A percentile compares a stretch with the other conserved stretches of the same genome.
phyloP scores from a whole-genome alignment of 495 filamentous ascomycete genomes.

The Talaromyces trachyspermus region DNA sequence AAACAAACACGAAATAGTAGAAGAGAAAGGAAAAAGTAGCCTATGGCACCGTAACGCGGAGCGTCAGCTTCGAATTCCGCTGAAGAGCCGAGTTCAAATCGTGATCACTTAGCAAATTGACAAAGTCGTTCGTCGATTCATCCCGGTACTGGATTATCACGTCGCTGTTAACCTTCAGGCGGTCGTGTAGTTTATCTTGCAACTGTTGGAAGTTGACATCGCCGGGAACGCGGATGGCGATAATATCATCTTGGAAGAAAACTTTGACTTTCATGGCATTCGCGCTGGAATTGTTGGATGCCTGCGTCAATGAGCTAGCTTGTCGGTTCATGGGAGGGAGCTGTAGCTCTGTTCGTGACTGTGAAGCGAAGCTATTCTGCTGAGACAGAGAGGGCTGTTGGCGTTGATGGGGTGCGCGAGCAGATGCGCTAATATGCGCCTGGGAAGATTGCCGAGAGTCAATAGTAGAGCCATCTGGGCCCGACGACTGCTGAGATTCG shows the following conservation, averaged over 20 bases:
- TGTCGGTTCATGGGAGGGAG: slow-evolving; percentile 55
- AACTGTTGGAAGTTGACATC: slow-evolving; percentile 73
- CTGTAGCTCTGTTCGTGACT: slow-evolving; percentile 32
- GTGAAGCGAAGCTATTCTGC: slow-evolving; percentile 33
- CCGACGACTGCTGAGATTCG: slow-evolving; percentile 65
- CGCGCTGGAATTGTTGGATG: slow-evolving; percentile 45
- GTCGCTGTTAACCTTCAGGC: slow-evolving; percentile 66
- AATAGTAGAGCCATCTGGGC: slow-evolving; percentile 39
- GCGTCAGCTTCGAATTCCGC: slow-evolving; percentile 77
- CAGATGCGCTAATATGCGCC: slow-evolving; percentile 55
- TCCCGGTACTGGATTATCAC: slow-evolving; percentile 80
- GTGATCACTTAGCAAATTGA: slow-evolving; percentile 65
- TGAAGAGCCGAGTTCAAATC: slow-evolving; percentile 75
- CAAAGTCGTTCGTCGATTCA: slow-evolving; percentile 66
- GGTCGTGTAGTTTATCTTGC: slow-evolving; percentile 71
- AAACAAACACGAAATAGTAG: slow-evolving; percentile 11
- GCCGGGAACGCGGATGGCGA: slow-evolving; percentile 79
- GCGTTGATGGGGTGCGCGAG: slow-evolving; percentile 54
- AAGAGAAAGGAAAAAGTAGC: slow-evolving; percentile 15
- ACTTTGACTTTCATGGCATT: slow-evolving; percentile 84
- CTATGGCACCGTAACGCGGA: slow-evolving; percentile 61
- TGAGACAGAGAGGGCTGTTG: slow-evolving; percentile 39
- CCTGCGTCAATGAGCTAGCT: slow-evolving; percentile 64
- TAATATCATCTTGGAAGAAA: slow-evolving; percentile 81
- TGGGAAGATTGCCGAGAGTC: slow-evolving; percentile 71